Base-by-base conservation (phyloP, 2,329 filamentous ascomycete species). In the Cytospora chrysosperma region DNA sequence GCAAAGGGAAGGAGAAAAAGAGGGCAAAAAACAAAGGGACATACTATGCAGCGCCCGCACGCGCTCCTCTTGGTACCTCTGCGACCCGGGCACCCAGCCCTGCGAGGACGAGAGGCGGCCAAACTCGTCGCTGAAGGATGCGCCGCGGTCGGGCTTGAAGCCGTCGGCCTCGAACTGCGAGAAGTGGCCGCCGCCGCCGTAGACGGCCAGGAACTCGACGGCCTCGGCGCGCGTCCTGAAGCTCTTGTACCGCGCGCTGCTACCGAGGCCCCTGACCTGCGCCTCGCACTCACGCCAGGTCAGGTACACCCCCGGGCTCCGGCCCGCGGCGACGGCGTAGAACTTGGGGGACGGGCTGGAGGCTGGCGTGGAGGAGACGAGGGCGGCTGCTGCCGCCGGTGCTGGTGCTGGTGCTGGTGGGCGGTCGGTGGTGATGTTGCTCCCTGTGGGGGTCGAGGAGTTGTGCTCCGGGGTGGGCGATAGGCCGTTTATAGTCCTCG, bases 241-340 rank as follows among this genome's bases (percentile, higher is more conserved):
- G n/a, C 32, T 60, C 50, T 54, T 60, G 34, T 34, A 54, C 10
- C 34, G 12, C 1, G 58, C 58, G n/a, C 13, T 34, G 34, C 26
- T 34, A 26, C 26, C 17, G n/a, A 60, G 21, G 5, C 26, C 24
- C 2, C 17, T 17, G 2, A 60, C 34, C 34, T 60, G 58, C n/a
- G 27, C 27, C 8, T 7, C 26, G 15, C 58, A 60, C 26, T 32
- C 26, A 19, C 3, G 1, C 58, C 34, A 60, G 8, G 37, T 32
- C 13, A 26, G 8, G 58, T 60, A 60, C 1, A 60, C 34, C 50
- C 58, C 58, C 34, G 58, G 50, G 26, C 32, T 3, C 2, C 34
- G 26, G 7, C 58, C 58, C n/a, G 26, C 19, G 24, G 58, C 58
- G 30, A 60, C 58, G 8, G 58, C 34, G 24, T 60, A 60, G n/a